Base-by-base conservation (phyloP, 495 filamentous ascomycete species). In the Schizothecium vesticola region DNA sequence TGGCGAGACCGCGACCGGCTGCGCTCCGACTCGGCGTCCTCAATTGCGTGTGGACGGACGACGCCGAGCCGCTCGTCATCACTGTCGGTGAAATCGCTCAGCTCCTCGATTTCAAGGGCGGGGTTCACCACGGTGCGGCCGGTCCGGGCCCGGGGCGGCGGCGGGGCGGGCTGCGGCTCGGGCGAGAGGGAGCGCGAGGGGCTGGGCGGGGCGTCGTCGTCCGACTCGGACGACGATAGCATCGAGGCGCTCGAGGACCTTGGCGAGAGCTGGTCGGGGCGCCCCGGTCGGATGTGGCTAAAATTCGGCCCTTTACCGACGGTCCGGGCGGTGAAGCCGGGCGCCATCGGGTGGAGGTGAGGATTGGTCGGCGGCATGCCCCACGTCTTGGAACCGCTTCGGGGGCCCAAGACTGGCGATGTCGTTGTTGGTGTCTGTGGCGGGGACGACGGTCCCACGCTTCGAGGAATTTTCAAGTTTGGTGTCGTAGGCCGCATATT, bases 371-470 rank as follows among this genome's bases (percentile, higher is more conserved):
- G 73, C 72, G 61, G 74, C 75, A 70, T 74, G 66, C 61, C 65
- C 64, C 70, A 73, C 68, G 61, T 61, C 66, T 71, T 71, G 61
- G 72, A 70, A 59, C 67, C 70, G 71, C 56, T 72, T 65, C 80
- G 77, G 67, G 79, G 81, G 65, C 71, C 71, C 59, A 77, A 75
- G 68, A 74, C 76, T 28, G 82, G 82, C 55, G 79, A 82, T 60
- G 77, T 67, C 21, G 77, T 79, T 56, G 79, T 82, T 28, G 84
- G 84, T 16, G 83, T 86, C 75, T 83, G 74, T 68, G 84, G 84
- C 70, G 84, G 84, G 68, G 84, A 86, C 28, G 83, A 81, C 59
- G 84, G 84, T 69, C 77, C 79, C 74, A 80, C 76, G 72, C 76
- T 78, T 67, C 79, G 82, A 69, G 79, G 75, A 66, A 81, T 76